Evolutionary conservation across 1,284 basidiomycete species (phyloP).

Genomic region (Inonotus obliquus): DNA sequence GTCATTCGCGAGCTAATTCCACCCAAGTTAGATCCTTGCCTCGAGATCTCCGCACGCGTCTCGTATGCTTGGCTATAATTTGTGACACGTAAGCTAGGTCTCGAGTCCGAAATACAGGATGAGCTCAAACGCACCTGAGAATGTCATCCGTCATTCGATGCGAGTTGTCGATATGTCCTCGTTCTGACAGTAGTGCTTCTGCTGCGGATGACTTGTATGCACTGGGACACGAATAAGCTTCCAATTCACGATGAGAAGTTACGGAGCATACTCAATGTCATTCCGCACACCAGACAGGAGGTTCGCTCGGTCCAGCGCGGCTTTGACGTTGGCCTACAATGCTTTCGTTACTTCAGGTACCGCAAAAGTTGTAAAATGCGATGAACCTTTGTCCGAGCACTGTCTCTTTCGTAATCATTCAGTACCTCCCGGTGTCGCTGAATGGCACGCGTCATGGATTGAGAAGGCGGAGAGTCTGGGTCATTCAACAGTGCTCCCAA

Average conservation of each 20-base stretch:
- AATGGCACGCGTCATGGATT: conserved; percentile 84
- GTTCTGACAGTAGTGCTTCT: conserved; percentile 84
- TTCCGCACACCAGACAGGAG: conserved; percentile 89
- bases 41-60: conserved; percentile 90
- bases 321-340: conserved; percentile 70
- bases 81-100: conserved; percentile 10
- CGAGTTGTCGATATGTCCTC: conserved; percentile 85
- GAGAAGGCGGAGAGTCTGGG: conserved; percentile 70
- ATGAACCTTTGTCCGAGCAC: conserved; percentile 74
- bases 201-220: conserved; percentile 87
- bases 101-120: background rate
- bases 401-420: conserved; percentile 83
- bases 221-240: conserved; percentile 32
- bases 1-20: conserved; percentile 83
- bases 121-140: conserved; percentile 58
- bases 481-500: conserved; percentile 65
- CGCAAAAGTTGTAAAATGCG: background rate
- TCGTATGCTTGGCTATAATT: conserved; percentile 88
- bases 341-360: conserved; percentile 1
- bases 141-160: conserved; percentile 95
- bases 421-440: conserved; percentile 89
- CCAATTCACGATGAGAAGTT: background rate
- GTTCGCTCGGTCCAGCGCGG: conserved; percentile 82
- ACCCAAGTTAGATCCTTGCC: conserved; percentile 72
- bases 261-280: conserved; percentile 79